These are phyloP conservation scores for Eustoma russellianum DNA, from an alignment of 257 asterid genomes.

Conservation along the genomic window DNA sequence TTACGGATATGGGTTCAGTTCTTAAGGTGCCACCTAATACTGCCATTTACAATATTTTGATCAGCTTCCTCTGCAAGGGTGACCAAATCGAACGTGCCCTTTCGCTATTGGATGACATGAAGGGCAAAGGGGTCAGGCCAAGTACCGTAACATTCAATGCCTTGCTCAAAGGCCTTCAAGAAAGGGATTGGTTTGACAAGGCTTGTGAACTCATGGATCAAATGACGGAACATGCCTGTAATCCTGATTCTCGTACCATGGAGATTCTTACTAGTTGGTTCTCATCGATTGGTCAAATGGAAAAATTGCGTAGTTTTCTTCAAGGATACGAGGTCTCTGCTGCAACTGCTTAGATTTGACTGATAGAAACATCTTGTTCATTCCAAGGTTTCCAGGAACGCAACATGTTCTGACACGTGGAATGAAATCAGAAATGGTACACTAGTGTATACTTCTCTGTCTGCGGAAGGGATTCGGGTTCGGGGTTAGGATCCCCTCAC, in stretches of 20 bases:
- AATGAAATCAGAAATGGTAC: too few species aligned
- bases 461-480: too few species aligned
- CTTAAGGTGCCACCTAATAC: constrained; percentile 50
- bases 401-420: too few species aligned
- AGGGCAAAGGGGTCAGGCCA: constrained; percentile 46
- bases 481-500: too few species aligned
- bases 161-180: constrained; percentile 57
- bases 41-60: constrained; percentile 57
- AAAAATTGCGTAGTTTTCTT: constrained; percentile 43
- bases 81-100: constrained; percentile 54
- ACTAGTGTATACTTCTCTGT: too few species aligned
- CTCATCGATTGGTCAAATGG: constrained; percentile 53
- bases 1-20: constrained; percentile 34
- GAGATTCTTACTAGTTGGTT: constrained; percentile 75
- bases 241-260: constrained; percentile 76
- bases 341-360: constrained; percentile 9
- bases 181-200: constrained; percentile 51
- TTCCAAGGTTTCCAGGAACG: too few species aligned
- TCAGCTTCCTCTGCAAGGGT: constrained; percentile 55
- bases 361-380: too few species aligned
- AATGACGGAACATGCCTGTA: constrained; percentile 58
- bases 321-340: constrained; percentile 39
- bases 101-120: constrained; percentile 62
- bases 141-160: constrained; percentile 65
- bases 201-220: constrained; percentile 65